phyloP scores from a whole-genome alignment of 768 basidiomycete genomes.

The Podaxis sp. region DNA sequence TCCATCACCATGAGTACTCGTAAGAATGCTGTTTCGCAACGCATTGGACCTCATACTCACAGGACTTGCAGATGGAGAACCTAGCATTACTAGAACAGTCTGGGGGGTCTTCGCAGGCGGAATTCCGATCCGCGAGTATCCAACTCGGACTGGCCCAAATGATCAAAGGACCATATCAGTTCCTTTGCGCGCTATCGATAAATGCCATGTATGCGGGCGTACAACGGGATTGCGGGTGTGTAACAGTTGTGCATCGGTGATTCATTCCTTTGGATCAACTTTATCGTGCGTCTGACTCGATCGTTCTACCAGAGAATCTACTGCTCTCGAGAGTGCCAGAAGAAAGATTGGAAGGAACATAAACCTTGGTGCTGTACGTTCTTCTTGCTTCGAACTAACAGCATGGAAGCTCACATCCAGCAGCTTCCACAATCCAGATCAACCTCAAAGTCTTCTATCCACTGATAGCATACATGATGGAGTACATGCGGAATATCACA shows the following conservation, averaged over 20 bases:
- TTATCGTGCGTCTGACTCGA: neutral
- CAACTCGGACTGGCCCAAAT: neutral
- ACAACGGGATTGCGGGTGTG: conserved; percentile 1
- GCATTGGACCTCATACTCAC: neutral
- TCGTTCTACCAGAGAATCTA: conserved; percentile 9
- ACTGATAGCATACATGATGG: conserved; percentile 29
- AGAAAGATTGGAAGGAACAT: conserved; percentile 17
- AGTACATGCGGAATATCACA: conserved; percentile 21
- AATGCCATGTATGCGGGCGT: neutral
- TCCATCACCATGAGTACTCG: neutral
- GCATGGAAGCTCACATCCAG: neutral
- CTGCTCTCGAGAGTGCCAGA: conserved; percentile 18
- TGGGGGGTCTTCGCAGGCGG: neutral
- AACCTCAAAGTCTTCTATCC: conserved; percentile 35
- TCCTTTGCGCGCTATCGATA: neutral
- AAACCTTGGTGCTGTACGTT: conserved; percentile 13
- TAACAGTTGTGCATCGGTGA: conserved; percentile 2
- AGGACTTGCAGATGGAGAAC: neutral
- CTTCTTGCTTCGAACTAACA: neutral
- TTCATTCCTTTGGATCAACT: neutral
- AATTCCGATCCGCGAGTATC: neutral
- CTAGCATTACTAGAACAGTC: neutral
- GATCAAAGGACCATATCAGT: neutral
- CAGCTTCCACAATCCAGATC: conserved; percentile 36
- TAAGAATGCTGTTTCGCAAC: neutral